Percentiles rank a stretch among this genome's conserved stretches.
Evolutionary conservation across 2,329 filamentous ascomycete genomes (phyloP).

Genomic region (Beauveria pseudobassiana): DNA sequence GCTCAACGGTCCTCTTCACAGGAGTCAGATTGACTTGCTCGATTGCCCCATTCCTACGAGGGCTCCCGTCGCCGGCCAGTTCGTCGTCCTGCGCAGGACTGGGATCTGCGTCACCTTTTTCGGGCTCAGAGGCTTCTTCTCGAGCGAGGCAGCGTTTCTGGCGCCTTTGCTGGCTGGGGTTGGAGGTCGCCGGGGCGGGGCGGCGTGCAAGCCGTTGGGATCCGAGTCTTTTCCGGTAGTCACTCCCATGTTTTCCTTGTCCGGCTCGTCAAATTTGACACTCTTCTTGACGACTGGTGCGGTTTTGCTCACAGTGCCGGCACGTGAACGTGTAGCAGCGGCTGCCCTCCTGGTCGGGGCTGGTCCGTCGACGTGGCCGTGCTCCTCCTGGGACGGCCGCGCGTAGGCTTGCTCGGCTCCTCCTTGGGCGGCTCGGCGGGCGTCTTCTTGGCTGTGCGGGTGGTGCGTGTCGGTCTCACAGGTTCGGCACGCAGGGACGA

Average conservation of each 20-base stretch:
- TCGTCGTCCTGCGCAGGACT: slow-evolving; percentile 33
- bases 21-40: slow-evolving; percentile 30
- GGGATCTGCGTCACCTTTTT: slow-evolving; percentile 57
- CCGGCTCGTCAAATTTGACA: slow-evolving; percentile 56
- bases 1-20: slow-evolving; percentile 27
- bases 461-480: slow-evolving; percentile 22
- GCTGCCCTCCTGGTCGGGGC: slow-evolving; percentile 15
- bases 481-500: slow-evolving; percentile 14
- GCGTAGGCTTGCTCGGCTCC: slow-evolving; percentile 26
- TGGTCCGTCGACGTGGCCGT: slow-evolving; percentile 19
- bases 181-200: slow-evolving; percentile 36
- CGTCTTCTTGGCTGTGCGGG: slow-evolving; percentile 20
- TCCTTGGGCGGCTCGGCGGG: slow-evolving; percentile 18
- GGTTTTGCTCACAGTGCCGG: slow-evolving; percentile 16
- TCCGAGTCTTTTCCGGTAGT: slow-evolving; percentile 29
- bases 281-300: slow-evolving; percentile 43
- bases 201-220: slow-evolving; percentile 29
- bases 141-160: slow-evolving; percentile 26
- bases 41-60: slow-evolving; percentile 31
- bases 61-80: slow-evolving; percentile 53
- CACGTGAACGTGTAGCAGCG: slow-evolving; percentile 15
- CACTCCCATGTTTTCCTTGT: slow-evolving; percentile 55
- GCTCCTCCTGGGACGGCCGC: slow-evolving; percentile 38
- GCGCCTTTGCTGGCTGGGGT: slow-evolving; percentile 26
- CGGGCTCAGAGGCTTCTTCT: slow-evolving; percentile 51